These are phyloP conservation scores for Bondarzewia mesenterica DNA, from an alignment of 1,284 basidiomycete species.

Conservation along the genomic window DNA sequence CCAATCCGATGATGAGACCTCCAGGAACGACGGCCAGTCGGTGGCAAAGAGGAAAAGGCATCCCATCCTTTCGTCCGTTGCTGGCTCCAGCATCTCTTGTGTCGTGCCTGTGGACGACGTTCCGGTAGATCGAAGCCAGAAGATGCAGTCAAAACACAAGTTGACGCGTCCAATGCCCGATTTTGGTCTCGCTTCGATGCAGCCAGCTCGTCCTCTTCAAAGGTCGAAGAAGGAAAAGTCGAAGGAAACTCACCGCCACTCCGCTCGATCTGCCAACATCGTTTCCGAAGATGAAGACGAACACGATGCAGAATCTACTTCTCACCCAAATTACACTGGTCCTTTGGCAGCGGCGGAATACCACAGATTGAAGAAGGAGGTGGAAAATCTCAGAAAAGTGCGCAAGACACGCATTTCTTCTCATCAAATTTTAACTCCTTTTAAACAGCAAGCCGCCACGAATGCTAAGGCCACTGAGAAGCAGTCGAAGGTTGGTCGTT, in stretches of 20 bases:
- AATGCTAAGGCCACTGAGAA: slow-evolving; percentile 46
- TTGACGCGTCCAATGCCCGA: not conserved
- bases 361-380: slow-evolving; percentile 29
- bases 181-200: not conserved
- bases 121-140: not conserved
- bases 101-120: not conserved
- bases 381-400: slow-evolving; percentile 43
- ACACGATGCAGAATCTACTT: not conserved
- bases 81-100: not conserved
- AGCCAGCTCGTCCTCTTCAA: not conserved
- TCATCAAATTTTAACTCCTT: too few relatives aligned
- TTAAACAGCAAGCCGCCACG: slow-evolving; percentile 34
- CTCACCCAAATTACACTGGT: slow-evolving; percentile 18
- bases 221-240: slow-evolving; percentile 4
- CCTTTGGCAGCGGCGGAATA: slow-evolving; percentile 34
- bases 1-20: not conserved
- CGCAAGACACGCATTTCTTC: too few relatives aligned
- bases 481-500: slow-evolving; percentile 42
- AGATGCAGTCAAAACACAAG: not conserved
- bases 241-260: slow-evolving; percentile 3
- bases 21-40: not conserved
- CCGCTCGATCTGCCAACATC: not conserved
- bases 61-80: not conserved
- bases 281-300: slow-evolving; percentile 11
- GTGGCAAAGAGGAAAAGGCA: not conserved